Percentiles rank a stretch among this genome's conserved stretches.
Evolutionary conservation across 345 rosid species (phyloP).

Genomic region (Lagerstroemia speciosa): DNA sequence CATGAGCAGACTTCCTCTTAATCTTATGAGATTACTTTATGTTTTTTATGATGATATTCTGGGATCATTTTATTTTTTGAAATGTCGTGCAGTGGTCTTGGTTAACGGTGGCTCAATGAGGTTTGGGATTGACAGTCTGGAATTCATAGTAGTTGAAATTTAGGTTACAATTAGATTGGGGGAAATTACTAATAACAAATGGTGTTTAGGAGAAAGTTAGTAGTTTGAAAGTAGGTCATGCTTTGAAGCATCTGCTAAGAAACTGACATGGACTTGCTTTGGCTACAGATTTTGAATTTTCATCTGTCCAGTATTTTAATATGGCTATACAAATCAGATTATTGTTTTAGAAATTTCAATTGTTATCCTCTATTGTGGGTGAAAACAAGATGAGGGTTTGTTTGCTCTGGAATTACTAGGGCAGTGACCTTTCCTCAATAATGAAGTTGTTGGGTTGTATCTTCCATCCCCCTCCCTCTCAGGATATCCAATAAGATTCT

Average conservation of each 20-base stretch:
- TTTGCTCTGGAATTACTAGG: neutral
- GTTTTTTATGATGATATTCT: neutral
- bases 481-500: neutral
- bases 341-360: neutral
- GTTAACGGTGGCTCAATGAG: neutral
- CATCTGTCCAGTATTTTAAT: no score
- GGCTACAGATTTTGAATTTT: neutral
- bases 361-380: neutral
- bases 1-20: neutral
- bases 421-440: neutral
- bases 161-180: neutral
- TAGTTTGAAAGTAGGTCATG: neutral
- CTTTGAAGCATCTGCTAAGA: neutral
- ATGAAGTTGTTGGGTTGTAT: neutral
- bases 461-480: no score
- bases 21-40: neutral
- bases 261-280: neutral
- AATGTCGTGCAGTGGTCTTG: neutral
- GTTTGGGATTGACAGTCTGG: neutral
- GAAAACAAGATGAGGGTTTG: neutral
- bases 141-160: neutral
- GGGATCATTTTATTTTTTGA: neutral
- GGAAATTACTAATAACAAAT: neutral
- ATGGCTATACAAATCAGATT: neutral
- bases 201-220: neutral